Base-by-base conservation (phyloP, 164 flowering plant genomes). In the Stephania cephalantha region DNA sequence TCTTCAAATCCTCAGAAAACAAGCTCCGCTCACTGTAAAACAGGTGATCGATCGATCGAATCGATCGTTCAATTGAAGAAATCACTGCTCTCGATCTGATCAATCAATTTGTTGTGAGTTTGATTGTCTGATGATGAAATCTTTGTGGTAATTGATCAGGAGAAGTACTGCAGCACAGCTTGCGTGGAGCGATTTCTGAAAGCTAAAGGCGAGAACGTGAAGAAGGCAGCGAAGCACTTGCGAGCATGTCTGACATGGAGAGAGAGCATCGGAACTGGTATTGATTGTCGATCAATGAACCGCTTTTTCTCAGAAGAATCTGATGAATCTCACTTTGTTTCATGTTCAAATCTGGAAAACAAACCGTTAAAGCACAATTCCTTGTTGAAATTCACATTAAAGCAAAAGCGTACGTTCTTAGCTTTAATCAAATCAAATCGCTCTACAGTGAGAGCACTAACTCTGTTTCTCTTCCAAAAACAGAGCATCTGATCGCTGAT, bases 221-320 rank as follows among this genome's bases (percentile, higher is more conserved):
- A 91, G 92, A 96, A 94, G 77, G 93, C 98, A 29, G 91, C 91
- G 10, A 96, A 91, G 85, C 92, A 88, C 15, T 81, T 96, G 70
- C 79, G 94, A 78, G 86, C 91, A 72, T 92, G 98, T 75, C 93
- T 96, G 70, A 79, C 97, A 46, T 96, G 99, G 99, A 83, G 98
- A 83, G 94, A 91, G 44, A 85, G 80, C 80, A 87, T 91, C 9
- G 94, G 91, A 74, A 89, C 82, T 72, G 99, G 99, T 96, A 88
- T 29, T 45, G 3, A 31, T 29, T 9, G 69, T 11, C 77, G 25
- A 61, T 11, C 78, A n/a, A 61, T 48, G 77, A 68, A 55, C 45
- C 69, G 11, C 70, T 69, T 72, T 45, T 67, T 64, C 13, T 58
- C 72, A 11, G 58, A 63, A 71, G 73, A 72, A 78, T 25, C 25